Base-by-base conservation (phyloP, 352 stramenopile genomes). In the Thalassiosira hispida region DNA sequence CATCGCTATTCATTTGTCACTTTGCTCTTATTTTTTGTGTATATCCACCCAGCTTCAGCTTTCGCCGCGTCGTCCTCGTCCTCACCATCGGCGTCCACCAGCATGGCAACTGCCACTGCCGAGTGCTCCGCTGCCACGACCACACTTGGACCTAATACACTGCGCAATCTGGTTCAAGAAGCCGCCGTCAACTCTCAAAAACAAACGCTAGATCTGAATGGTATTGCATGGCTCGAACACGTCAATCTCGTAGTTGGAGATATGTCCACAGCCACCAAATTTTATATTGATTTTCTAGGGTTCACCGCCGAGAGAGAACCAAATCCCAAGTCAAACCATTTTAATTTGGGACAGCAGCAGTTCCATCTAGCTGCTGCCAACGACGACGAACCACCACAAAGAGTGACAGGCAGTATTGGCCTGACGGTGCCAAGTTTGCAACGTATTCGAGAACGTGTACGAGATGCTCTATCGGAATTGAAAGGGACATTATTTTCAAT, bases 261-360 rank as follows among this genome's bases (percentile, higher is more conserved):
- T 31, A 73, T 71, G 42, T 16, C 25, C 6, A 27, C 67, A 27
- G 84, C 77, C 1, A 73, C 70, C 22, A 64, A 74, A 55, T 91
- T 91, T 78, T 91, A 91, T 51, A 25, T 87, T 0, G 71, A 87
- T 64, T 74, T 87, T 52, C 65, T 91, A 11, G 84, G 84, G 33
- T 66, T 83, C 0, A 81, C 70, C 2, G 35, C 46, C 1, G 84
- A 91, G 44, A 53, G 40, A 53, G 42, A 56, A 31, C 16, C 56
- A 44, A 65, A 65, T 27, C 20, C 40, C 18, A 86, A 85, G 53
- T 69, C 53, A 0, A 89, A 89, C 33, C 84, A 91, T 70, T 73
- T 91, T 11, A 91, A 91, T 70, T 77, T 91, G 38, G 84, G 84
- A 47, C 84, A 84, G 47, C 84, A 91, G 65, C 84, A 90, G 75